These are phyloP conservation scores for Epichloe sp. DNA, from an alignment of 2,329 filamentous ascomycete species.

Conservation along the genomic window DNA sequence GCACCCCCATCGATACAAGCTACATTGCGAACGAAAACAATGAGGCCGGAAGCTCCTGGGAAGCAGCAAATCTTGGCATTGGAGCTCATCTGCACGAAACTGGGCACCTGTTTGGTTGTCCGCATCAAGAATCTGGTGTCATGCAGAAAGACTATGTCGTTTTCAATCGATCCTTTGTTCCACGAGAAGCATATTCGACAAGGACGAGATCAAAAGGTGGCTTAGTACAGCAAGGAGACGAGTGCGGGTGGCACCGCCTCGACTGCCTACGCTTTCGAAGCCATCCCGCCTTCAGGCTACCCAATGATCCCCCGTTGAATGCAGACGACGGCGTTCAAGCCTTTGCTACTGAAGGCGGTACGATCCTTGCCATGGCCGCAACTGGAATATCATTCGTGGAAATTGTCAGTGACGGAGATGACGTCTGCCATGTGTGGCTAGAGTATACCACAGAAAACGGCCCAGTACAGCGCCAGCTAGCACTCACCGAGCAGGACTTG, in stretches of 20 bases:
- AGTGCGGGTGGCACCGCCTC: constrained; percentile 83
- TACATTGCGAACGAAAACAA: constrained; percentile 75
- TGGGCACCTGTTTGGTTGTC: constrained; percentile 80
- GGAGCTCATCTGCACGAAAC: constrained; percentile 86
- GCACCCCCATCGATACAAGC: constrained; percentile 72
- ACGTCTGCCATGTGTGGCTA: constrained; percentile 66
- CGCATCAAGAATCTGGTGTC: constrained; percentile 78
- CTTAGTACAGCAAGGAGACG: constrained; percentile 60
- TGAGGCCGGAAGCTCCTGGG: constrained; percentile 84
- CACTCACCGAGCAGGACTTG: constrained; percentile 62
- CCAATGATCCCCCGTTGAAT: constrained; percentile 52
- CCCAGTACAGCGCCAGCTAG: constrained; percentile 55
- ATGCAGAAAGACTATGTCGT: constrained; percentile 84
- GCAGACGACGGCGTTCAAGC: constrained; percentile 70
- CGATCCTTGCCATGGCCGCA: constrained; percentile 62
- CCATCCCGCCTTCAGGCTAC: constrained; percentile 80
- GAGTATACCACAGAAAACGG: constrained; percentile 59
- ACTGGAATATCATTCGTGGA: constrained; percentile 80
- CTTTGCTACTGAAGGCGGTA: constrained; percentile 69
- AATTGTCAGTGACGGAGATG: constrained; percentile 67
- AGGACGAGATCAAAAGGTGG: constrained; percentile 75
- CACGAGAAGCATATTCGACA: constrained; percentile 73
- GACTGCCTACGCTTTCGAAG: constrained; percentile 80
- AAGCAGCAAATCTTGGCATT: constrained; percentile 87
- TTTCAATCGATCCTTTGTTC: constrained; percentile 71